Evolutionary conservation across 2,329 filamentous ascomycete genomes (phyloP), one percentile per base, ranked within the genome.

Genomic region (Pseudogymnoascus sp.): DNA sequence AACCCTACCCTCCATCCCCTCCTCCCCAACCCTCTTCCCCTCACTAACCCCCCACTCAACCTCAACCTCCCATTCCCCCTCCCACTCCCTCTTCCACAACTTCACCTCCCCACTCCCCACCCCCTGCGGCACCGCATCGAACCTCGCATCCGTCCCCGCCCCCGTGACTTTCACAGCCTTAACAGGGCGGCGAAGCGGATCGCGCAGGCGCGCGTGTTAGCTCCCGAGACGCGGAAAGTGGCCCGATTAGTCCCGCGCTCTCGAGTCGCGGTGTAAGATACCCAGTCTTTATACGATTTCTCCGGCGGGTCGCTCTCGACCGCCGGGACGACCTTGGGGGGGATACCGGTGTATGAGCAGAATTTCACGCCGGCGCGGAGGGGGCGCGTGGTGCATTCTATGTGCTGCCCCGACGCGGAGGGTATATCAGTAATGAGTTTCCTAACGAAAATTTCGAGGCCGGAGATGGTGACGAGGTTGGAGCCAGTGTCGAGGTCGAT

Each of bases 51-150:
- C 67, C 88, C 88, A 92, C 62, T 83, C 80, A 1, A 95, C 81
- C 68, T 90, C 85, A 3, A 74, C 87, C 14, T 82, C 81, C 90
- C 93, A 97, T 2, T 82, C 82, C 28, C 85, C 84, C 58, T 86
- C 82, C 88, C 91, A 96, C 37, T 87, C 84, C 35, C 95, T 83
- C 67, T 90, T 89, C 88, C 93, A 97, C 9, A 97, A 81, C 63
- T 88, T 83, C 61, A 96, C 81, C 64, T 88, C 84, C 43, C 80
- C 80, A 63, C 89, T 80, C 0, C 89, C 90, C 11, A 81, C 79
- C 6, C 84, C 79, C 0, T 86, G 83, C 1, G 45, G 45, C 5
- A 85, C 82, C 45, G 81, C 77, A 16, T 87, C 83, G 72, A 91
- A 91, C 49, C 88, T 83, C 23, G 81, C 76, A 70, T 90, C 84